Conservation (phyloP, 2,329 filamentous ascomycete genomes). For the Cladosporium colombiae region DNA sequence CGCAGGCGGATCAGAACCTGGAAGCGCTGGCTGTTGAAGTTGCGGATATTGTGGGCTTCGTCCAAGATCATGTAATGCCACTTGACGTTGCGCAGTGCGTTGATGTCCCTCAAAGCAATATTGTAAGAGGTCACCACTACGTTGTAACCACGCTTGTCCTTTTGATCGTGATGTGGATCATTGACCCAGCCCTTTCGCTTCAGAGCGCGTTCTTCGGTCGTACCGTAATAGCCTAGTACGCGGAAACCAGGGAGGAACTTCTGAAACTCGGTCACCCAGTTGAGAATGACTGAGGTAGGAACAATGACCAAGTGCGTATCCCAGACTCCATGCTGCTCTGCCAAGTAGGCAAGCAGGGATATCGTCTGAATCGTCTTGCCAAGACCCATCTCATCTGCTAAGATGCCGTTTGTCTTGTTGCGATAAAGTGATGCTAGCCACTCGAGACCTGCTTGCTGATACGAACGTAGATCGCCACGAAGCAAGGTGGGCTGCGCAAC, state of each 20-base stretch:
- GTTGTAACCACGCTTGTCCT: slow-evolving; percentile 97
- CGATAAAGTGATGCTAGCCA: slow-evolving; percentile 93
- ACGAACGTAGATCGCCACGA: slow-evolving; percentile 86
- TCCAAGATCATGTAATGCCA: slow-evolving; percentile 99
- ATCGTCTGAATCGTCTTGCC: slow-evolving; percentile 99
- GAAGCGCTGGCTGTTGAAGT: slow-evolving; percentile 97
- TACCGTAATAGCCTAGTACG: slow-evolving; percentile 94
- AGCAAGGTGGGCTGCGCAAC: slow-evolving; percentile 67
- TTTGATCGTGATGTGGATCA: slow-evolving; percentile 60
- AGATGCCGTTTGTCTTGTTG: slow-evolving; percentile 90
- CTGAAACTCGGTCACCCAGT: slow-evolving; percentile 99
- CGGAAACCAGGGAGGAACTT: slow-evolving; percentile 99
- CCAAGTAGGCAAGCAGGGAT: slow-evolving; percentile 85
- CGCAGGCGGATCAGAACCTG: slow-evolving; percentile 93
- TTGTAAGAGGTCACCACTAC: slow-evolving; percentile 98
- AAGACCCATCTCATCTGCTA: slow-evolving; percentile 97
- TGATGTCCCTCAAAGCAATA: slow-evolving; percentile 88
- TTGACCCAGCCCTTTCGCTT: slow-evolving; percentile 94
- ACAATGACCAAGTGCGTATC: slow-evolving; percentile 95
- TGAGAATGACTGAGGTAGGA: slow-evolving; percentile 96
- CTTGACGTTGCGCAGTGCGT: slow-evolving; percentile 84
- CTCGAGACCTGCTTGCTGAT: slow-evolving; percentile 94
- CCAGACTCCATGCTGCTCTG: slow-evolving; percentile 88
- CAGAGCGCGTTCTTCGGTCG: slow-evolving; percentile 83
- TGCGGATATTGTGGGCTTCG: slow-evolving; percentile 99